Evolutionary conservation across 495 filamentous ascomycete genomes (phyloP), one percentile per base, ranked within the genome.

Genomic region (Hypoxylon cercidicola): DNA sequence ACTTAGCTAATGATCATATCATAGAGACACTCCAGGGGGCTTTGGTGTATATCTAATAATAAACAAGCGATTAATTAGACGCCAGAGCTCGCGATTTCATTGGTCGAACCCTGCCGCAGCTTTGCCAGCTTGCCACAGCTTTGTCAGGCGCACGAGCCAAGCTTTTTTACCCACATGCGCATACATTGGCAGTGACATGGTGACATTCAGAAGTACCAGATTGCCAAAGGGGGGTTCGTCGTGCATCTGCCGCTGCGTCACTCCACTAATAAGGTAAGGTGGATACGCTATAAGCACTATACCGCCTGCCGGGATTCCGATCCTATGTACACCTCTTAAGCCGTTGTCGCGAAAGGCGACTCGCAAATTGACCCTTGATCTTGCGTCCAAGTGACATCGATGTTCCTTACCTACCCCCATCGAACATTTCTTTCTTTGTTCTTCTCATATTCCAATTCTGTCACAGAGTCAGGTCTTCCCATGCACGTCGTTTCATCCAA

Each of bases 61-160:
- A 44, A 40, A 15, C n/a, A 64, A 44, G 60, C 65, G 60, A 68
- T 39, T 60, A 60, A 68, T 68, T 68, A 68, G 55, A 64, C 65
- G 65, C 65, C 54, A 68, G 65, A 60, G 65, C 60, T 60, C 64
- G 65, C 39, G 30, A 9, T 32, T 11, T 32, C 30, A 32, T 32
- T 32, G 5, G 30, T 32, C 30, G 30, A 32, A 32, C 30, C 8
- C 30, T 32, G 30, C 30, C 30, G 30, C 30, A 32, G 30, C 30
- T 32, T 11, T 32, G 30, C 30, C 10, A 32, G 30, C 30, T 32
- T 11, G 45, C 44, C 49, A 49, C 34, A 45, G 56, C 37, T 48
- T 48, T 55, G 43, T 34, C 32, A 19, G 47, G 51, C 25, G 62
- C 55, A 59, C 62, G 34, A 68, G 54, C 64, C 49, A 68, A 59